Percentiles rank a stretch among this genome's conserved stretches.
Evolutionary conservation across 176 grass and related monocot species (phyloP).

Genomic region (Carex cristatella): DNA sequence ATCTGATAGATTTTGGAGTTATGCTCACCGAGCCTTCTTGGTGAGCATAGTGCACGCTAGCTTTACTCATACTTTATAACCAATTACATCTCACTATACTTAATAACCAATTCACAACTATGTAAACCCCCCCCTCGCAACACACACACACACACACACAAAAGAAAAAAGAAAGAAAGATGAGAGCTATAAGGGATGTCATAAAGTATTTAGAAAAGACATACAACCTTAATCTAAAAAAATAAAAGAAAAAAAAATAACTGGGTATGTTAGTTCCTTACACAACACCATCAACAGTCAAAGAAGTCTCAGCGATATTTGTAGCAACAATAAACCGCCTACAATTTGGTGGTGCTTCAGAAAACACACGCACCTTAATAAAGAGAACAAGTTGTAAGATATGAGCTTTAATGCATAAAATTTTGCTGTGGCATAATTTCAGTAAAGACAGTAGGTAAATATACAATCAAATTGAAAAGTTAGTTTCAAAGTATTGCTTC

Average conservation of each 20-base stretch:
- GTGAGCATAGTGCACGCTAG: no score
- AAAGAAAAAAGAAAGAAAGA: neutral
- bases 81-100: no score
- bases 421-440: neutral
- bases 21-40: no score
- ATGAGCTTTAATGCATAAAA: conserved; percentile 15
- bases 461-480: neutral
- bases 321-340: conserved; percentile 96
- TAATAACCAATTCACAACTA: no score
- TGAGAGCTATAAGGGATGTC: neutral
- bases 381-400: conserved; percentile 4
- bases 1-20: no score
- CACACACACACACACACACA: neutral
- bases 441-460: conserved; percentile 16
- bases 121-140: neutral
- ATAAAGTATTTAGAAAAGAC: neutral
- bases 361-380: conserved; percentile 67
- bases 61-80: no score
- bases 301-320: conserved; percentile 96
- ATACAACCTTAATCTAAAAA: neutral
- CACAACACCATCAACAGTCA: conserved; percentile 98
- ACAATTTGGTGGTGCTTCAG: conserved; percentile 75
- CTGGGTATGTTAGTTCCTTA: conserved; percentile 58
- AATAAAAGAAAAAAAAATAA: conserved; percentile 19
- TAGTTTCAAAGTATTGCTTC: neutral